Evolutionary conservation across 768 basidiomycete genomes (phyloP).

Genomic region (Lactarius sanguifluus): DNA sequence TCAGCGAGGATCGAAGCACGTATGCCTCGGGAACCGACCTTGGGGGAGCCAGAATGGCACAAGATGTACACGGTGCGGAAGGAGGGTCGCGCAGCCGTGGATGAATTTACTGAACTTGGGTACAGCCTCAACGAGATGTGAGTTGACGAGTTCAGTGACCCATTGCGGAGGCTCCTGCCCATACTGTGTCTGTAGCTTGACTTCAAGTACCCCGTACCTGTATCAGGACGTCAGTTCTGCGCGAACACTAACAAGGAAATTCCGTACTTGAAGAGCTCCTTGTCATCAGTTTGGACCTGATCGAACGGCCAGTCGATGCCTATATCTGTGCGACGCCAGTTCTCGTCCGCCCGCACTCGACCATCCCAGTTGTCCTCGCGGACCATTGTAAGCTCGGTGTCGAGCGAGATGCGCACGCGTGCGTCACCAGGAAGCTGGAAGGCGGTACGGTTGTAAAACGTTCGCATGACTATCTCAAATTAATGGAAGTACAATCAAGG

Average conservation of each 20-base stretch:
- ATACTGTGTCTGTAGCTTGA: constrained; percentile 94
- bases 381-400: constrained; percentile 92
- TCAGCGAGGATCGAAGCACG: not conserved
- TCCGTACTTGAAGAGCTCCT: constrained; percentile 82
- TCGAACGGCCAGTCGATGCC: constrained; percentile 91
- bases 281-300: constrained; percentile 71
- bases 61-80: constrained; percentile 90
- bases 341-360: constrained; percentile 65
- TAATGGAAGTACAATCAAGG: not conserved
- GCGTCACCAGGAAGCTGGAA: constrained; percentile 99
- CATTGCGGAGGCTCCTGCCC: constrained; percentile 96
- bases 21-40: constrained; percentile 46
- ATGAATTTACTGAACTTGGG: constrained; percentile 99
- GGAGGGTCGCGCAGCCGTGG: constrained; percentile 90
- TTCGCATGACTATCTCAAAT: constrained; percentile 72
- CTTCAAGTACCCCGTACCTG: constrained; percentile 91
- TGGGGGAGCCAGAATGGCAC: constrained; percentile 99
- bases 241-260: not conserved
- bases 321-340: constrained; percentile 94
- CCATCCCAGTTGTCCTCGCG: constrained; percentile 98
- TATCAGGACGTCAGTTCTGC: constrained; percentile 1
- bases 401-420: constrained; percentile 96
- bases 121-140: constrained; percentile 94
- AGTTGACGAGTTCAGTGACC: constrained; percentile 95
- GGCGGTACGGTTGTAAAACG: constrained; percentile 98